Percentiles rank a stretch among this genome's conserved stretches.
Evolutionary conservation across 108 stramenopile species (phyloP).

Genomic region (Cylindrotheca closterium): DNA sequence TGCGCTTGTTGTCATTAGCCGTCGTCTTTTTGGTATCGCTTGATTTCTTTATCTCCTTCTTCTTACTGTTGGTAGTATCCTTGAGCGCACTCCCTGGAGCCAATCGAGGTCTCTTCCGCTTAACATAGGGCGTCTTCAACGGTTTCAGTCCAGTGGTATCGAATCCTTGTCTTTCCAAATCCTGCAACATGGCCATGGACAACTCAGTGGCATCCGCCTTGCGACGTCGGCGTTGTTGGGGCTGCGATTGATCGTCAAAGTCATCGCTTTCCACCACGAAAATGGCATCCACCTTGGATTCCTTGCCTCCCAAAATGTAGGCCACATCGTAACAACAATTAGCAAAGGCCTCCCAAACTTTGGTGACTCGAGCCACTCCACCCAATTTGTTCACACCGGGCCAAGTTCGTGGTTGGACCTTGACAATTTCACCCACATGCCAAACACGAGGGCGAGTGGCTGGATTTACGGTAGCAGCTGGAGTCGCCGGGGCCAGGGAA

Average conservation of each 20-base stretch:
- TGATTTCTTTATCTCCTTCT: too few relatives aligned
- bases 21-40: not conserved
- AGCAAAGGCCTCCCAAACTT: slow-evolving; percentile 16
- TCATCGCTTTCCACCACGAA: slow-evolving; percentile 34
- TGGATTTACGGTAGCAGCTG: not conserved
- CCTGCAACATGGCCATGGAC: slow-evolving; percentile 26
- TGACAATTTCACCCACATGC: slow-evolving; percentile 60
- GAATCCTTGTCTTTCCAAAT: slow-evolving; percentile 47
- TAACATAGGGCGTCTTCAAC: not conserved
- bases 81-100: not conserved
- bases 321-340: slow-evolving; percentile 52
- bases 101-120: not conserved
- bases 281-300: slow-evolving; percentile 66
- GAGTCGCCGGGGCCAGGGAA: not conserved
- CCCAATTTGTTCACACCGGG: slow-evolving; percentile 88
- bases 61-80: slow-evolving; percentile 1
- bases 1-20: not conserved
- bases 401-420: slow-evolving; percentile 80
- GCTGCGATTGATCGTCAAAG: not conserved
- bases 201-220: slow-evolving; percentile 18
- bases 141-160: slow-evolving; percentile 23
- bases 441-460: too few relatives aligned
- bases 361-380: slow-evolving; percentile 68
- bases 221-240: slow-evolving; percentile 9
- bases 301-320: slow-evolving; percentile 79